Percentiles rank a stretch among this genome's conserved stretches.
These are phyloP conservation scores for Geotrichum aggregatum DNA, from an alignment of 1,139 yeast genomes.

Conservation along the genomic window DNA sequence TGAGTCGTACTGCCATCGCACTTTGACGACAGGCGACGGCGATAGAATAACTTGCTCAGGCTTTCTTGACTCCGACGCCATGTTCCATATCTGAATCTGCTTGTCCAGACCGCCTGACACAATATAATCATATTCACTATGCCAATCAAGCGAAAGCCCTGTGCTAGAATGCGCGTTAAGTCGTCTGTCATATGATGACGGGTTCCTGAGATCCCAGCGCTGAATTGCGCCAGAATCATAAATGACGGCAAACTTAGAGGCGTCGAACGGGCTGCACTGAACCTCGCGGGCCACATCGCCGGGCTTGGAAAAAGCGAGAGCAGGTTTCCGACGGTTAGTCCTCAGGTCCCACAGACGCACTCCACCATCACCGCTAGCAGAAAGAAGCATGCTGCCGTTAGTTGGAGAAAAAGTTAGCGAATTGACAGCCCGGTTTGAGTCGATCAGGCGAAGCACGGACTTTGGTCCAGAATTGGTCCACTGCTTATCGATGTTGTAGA, in stretches of 20 bases:
- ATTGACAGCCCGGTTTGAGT: constrained; percentile 78
- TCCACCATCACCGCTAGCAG: constrained; percentile 91
- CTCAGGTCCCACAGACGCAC: constrained; percentile 87
- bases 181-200: constrained; percentile 50
- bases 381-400: constrained; percentile 58
- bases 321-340: constrained; percentile 47
- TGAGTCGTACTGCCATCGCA: constrained; percentile 54
- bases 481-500: constrained; percentile 45
- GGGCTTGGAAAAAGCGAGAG: constrained; percentile 45
- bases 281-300: constrained; percentile 43
- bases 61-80: constrained; percentile 43
- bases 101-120: constrained; percentile 93
- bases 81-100: constrained; percentile 75
- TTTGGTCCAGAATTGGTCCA: constrained; percentile 24
- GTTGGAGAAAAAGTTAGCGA: constrained; percentile 66
- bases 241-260: constrained; percentile 58
- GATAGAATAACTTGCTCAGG: constrained; percentile 75
- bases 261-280: constrained; percentile 42
- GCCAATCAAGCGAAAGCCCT: constrained; percentile 84
- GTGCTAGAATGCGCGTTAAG: constrained; percentile 92
- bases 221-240: constrained; percentile 88
- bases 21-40: constrained; percentile 69
- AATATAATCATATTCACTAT: constrained; percentile 74
- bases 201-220: constrained; percentile 72
- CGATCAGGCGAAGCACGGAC: constrained; percentile 46